Percentiles rank a stretch among this genome's conserved stretches.
phyloP scores from a whole-genome alignment of 495 filamentous ascomycete species.

The Neurospora sp. region DNA sequence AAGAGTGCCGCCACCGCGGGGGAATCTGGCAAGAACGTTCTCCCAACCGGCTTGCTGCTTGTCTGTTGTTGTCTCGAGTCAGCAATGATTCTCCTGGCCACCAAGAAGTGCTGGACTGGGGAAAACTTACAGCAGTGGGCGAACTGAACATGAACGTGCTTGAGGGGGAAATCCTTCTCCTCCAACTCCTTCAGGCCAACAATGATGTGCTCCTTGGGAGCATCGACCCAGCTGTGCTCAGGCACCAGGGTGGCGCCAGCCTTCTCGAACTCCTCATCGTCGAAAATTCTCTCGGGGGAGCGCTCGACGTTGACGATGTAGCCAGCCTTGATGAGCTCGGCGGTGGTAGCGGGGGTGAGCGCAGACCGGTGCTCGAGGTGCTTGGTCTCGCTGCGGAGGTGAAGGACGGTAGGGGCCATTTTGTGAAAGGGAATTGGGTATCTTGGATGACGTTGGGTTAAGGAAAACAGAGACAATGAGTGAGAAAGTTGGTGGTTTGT shows the following conservation, averaged over 20 bases:
- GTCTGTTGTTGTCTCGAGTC: slow-evolving; percentile 42
- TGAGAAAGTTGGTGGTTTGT: not conserved
- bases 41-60: slow-evolving; percentile 86
- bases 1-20: slow-evolving; percentile 71
- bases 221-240: slow-evolving; percentile 68
- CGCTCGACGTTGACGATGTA: slow-evolving; percentile 79
- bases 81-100: not conserved
- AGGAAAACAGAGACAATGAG: not conserved
- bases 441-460: not conserved
- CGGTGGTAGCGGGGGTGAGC: slow-evolving; percentile 53
- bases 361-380: slow-evolving; percentile 49
- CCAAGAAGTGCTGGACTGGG: slow-evolving; percentile 16
- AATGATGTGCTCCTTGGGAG: slow-evolving; percentile 71
- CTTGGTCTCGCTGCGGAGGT: slow-evolving; percentile 41
- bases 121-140: slow-evolving; percentile 40
- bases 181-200: slow-evolving; percentile 91
- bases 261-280: slow-evolving; percentile 54
- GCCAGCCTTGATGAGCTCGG: slow-evolving; percentile 70
- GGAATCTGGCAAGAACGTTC: slow-evolving; percentile 68
- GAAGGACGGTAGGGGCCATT: slow-evolving; percentile 34
- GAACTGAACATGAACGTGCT: slow-evolving; percentile 82
- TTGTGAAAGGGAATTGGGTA: not conserved
- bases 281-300: slow-evolving; percentile 73
- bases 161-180: slow-evolving; percentile 77
- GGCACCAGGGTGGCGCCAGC: slow-evolving; percentile 70